phyloP scores from a whole-genome alignment of 768 basidiomycete species.

The Asterophora parasitica region DNA sequence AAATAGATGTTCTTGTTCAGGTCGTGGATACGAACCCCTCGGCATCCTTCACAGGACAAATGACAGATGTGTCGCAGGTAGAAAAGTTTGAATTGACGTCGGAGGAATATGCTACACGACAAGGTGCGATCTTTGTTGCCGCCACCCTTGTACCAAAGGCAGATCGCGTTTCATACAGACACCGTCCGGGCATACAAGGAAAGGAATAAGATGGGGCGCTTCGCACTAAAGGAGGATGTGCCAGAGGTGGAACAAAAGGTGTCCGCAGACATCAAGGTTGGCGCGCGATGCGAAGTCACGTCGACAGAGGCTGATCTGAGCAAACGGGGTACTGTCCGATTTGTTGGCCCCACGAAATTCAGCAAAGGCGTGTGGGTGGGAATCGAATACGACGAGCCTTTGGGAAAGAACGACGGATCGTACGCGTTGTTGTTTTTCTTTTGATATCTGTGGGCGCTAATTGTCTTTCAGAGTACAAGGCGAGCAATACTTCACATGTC shows the following conservation, averaged over 20 bases:
- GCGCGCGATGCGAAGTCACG: slow-evolving; percentile 81
- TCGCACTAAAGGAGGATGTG: slow-evolving; percentile 51
- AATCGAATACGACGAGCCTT: slow-evolving; percentile 91
- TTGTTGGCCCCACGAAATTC: slow-evolving; percentile 78
- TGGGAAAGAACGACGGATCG: slow-evolving; percentile 95
- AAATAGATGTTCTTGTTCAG: slow-evolving; percentile 30
- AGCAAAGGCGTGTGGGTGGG: slow-evolving; percentile 81
- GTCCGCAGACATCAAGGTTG: slow-evolving; percentile 51
- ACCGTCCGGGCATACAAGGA: slow-evolving; percentile 89
- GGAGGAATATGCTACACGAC: slow-evolving; percentile 74
- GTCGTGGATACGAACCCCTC: slow-evolving; percentile 76
- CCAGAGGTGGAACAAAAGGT: slow-evolving; percentile 19
- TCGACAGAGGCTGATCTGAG: slow-evolving; percentile 61
- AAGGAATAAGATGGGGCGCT: slow-evolving; percentile 82
- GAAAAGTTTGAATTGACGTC: slow-evolving; percentile 89
- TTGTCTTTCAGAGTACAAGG: slow-evolving; percentile 66
- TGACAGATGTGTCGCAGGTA: slow-evolving; percentile 79
- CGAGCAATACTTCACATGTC: slow-evolving; percentile 79
- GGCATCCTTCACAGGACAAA: slow-evolving; percentile 72
- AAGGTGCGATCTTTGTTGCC: slow-evolving; percentile 48
- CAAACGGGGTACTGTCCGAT: slow-evolving; percentile 83
- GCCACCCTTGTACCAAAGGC: neutral
- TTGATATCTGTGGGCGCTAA: neutral
- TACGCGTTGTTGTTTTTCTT: slow-evolving; percentile 38
- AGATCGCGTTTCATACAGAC: slow-evolving; percentile 41